Base-by-base conservation (phyloP, 768 basidiomycete species). In the Mycena indigotica region DNA sequence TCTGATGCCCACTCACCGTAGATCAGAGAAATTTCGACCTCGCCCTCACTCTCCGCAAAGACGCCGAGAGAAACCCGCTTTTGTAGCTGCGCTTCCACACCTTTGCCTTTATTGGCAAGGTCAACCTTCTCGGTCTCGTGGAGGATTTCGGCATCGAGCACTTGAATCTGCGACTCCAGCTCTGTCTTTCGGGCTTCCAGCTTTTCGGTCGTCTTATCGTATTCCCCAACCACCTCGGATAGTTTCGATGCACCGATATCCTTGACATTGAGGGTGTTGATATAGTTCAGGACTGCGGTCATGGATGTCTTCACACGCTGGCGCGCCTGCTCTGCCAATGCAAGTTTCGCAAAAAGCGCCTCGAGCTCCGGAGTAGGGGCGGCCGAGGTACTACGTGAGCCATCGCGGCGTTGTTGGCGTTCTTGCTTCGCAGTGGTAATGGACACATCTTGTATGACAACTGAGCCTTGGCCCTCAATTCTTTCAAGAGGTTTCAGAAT, bases 21-120 rank as follows among this genome's bases (percentile, higher is more conserved):
- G 2, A 66, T 59, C 23, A 69, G 28, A 1, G 61, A 58, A 39
- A 69, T 55, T 16, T 67, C 63, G 3, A 67, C 65, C n/a, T 65
- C 58, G 3, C 65, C 63, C 1, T 53, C 63, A 19, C 29, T 44
- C 28, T 68, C 28, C 1, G 66, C 63, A 56, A 68, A 68, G 13
- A 69, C 53, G 3, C 63, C 60, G 26, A 70, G 56, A 15, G 59
- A 55, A 4, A 56, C 65, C 15, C 58, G 59, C 35, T 51, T 32
- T 17, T 53, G 50, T 32, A 67, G 61, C 13, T 54, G 48, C 35
- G 35, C 12, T 10, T 38, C 12, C 12, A 38, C 35, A 17, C 59
- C 60, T 32, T 57, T 56, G 23, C 61, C 61, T 12, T 59, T 45
- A 4, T 57, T 61, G 16, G 39, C 28, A 13, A 41, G 19, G 26